phyloP scores from a whole-genome alignment of 164 flowering plant genomes.

The Umbellularia californica region DNA sequence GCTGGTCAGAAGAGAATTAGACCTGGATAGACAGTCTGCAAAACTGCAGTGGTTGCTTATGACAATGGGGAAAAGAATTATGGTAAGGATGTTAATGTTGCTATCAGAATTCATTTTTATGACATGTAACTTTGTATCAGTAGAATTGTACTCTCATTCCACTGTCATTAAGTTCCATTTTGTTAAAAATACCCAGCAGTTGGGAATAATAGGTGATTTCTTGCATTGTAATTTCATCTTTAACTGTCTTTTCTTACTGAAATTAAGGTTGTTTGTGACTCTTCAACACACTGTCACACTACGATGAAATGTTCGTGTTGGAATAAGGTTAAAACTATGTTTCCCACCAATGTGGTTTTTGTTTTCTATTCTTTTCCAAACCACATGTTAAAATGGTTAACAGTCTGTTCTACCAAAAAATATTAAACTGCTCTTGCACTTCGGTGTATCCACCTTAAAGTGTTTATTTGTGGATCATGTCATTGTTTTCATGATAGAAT shows the following conservation, averaged over 20 bases:
- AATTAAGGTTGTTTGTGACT: slow-evolving; percentile 6
- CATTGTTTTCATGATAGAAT: too few relatives aligned
- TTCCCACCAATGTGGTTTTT: too few relatives aligned
- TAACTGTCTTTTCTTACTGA: slow-evolving; percentile 10
- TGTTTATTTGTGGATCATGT: too few relatives aligned
- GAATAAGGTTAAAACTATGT: too few relatives aligned
- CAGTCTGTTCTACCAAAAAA: too few relatives aligned
- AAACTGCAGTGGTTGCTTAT: too few relatives aligned
- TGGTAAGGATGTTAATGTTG: neutral
- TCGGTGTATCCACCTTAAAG: too few relatives aligned
- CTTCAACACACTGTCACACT: neutral
- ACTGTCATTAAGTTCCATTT: neutral
- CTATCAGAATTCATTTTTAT: neutral
- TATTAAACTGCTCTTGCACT: too few relatives aligned
- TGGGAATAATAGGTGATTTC: slow-evolving; percentile 21
- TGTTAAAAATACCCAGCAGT: neutral
- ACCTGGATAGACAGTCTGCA: slow-evolving; percentile 30
- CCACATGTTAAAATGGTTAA: too few relatives aligned
- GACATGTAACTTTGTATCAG: slow-evolving; percentile 6
- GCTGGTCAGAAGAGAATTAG: slow-evolving; percentile 65
- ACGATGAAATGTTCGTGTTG: neutral
- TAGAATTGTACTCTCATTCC: neutral
- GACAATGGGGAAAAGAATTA: too few relatives aligned
- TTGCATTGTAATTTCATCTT: slow-evolving; percentile 17
- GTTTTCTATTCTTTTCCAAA: too few relatives aligned